These are phyloP conservation scores for Ganoderma lucidum DNA, from an alignment of 1,284 basidiomycete genomes.

Conservation along the genomic window DNA sequence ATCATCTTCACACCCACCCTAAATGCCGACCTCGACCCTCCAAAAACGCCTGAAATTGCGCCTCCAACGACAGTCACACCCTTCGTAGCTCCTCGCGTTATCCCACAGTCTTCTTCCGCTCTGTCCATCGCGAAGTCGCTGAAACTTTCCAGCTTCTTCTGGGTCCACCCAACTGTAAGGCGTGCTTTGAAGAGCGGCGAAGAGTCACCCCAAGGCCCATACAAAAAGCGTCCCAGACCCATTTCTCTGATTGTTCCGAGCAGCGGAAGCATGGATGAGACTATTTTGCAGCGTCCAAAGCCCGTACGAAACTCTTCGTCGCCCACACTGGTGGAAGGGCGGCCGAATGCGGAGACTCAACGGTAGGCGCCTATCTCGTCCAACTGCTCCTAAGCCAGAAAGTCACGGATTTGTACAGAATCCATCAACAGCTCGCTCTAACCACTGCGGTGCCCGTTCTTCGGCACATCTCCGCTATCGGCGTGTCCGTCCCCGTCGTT, in stretches of 20 bases:
- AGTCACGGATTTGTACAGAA: slow-evolving; percentile 1
- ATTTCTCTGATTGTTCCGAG: slow-evolving; percentile 19
- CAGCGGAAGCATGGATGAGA: neutral
- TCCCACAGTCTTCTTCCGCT: slow-evolving; percentile 6
- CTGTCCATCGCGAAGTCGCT: slow-evolving; percentile 23
- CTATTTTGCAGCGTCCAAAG: slow-evolving; percentile 5
- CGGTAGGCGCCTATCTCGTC: neutral
- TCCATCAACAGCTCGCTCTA: neutral
- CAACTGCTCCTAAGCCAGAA: neutral
- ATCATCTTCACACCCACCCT: slow-evolving; percentile 32
- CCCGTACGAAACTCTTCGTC: slow-evolving; percentile 19
- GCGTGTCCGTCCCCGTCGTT: neutral
- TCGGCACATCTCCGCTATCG: neutral
- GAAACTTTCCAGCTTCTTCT: slow-evolving; percentile 30
- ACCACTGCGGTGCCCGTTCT: neutral
- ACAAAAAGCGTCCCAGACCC: slow-evolving; percentile 25
- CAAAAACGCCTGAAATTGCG: slow-evolving; percentile 12
- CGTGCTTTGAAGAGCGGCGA: slow-evolving; percentile 25
- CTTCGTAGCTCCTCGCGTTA: neutral
- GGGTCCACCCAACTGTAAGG: slow-evolving; percentile 31
- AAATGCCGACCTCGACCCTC: slow-evolving; percentile 6
- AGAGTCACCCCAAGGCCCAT: neutral
- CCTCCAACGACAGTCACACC: slow-evolving; percentile 19
- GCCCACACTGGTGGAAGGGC: neutral
- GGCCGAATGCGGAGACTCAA: neutral